Percentiles rank a stretch among this genome's conserved stretches.
Evolutionary conservation across 805 yeast species (phyloP).

Genomic region (Saccharomyces jurei): DNA sequence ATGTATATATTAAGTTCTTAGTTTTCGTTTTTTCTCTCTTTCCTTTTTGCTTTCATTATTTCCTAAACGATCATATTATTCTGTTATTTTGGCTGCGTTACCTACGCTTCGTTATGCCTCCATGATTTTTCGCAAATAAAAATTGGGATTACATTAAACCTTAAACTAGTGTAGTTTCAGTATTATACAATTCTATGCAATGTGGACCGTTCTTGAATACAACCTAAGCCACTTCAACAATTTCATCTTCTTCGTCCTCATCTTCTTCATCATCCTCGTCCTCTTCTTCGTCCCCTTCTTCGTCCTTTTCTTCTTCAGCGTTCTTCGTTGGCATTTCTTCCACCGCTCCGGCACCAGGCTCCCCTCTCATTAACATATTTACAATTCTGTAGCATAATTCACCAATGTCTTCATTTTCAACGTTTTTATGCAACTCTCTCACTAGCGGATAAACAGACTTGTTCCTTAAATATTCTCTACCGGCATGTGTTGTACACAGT

Average conservation of each 20-base stretch:
- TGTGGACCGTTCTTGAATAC: not conserved
- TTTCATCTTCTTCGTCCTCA: conserved; percentile 22
- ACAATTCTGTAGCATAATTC: conserved; percentile 80
- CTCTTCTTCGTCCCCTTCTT: conserved; percentile 21
- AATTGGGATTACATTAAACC: not conserved
- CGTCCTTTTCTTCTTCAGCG: conserved; percentile 41
- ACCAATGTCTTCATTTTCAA: conserved; percentile 40
- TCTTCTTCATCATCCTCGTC: conserved; percentile 17
- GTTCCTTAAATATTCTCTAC: conserved; percentile 70
- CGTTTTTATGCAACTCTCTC: conserved; percentile 71
- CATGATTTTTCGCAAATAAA: not conserved
- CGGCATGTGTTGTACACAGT: conserved; percentile 64
- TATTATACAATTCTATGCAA: not conserved
- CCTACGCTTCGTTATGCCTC: not conserved
- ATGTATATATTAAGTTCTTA: not conserved
- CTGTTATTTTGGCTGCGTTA: too few species aligned
- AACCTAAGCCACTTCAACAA: conserved; percentile 30
- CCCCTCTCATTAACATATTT: conserved; percentile 89
- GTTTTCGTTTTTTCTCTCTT: not conserved
- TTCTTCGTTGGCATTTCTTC: conserved; percentile 41
- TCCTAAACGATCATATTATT: not conserved
- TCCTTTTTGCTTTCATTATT: not conserved
- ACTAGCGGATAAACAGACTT: conserved; percentile 79
- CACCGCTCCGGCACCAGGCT: conserved; percentile 40
- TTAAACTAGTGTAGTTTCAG: not conserved